Evolutionary conservation across 2,329 filamentous ascomycete species (phyloP).

Genomic region (Byssochlamys sp.): DNA sequence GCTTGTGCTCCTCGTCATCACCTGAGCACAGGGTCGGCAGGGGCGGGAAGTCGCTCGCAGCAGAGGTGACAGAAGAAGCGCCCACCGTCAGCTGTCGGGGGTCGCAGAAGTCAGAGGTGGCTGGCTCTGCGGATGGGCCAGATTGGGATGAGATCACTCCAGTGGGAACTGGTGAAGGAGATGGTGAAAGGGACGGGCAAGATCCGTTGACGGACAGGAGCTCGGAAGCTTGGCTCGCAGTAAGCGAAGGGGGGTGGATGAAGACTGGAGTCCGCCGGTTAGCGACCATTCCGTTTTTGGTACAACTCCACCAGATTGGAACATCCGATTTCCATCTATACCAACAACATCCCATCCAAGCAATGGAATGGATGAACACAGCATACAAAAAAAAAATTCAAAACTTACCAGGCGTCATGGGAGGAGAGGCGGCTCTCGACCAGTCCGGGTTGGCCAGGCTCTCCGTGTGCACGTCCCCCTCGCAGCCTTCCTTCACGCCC

Average conservation of each 20-base stretch:
- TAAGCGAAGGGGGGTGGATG: constrained; percentile 58
- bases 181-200: constrained; percentile 78
- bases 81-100: constrained; percentile 76
- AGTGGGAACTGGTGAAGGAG: constrained; percentile 64
- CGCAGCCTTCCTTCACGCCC: constrained; percentile 60
- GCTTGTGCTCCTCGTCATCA: constrained; percentile 30
- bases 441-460: constrained; percentile 65
- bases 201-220: constrained; percentile 58
- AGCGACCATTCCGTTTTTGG: constrained; percentile 8
- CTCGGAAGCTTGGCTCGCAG: constrained; percentile 54
- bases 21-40: constrained; percentile 42
- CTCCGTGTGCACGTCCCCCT: constrained; percentile 62
- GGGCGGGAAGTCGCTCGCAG: constrained; percentile 54
- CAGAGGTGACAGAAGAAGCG: constrained; percentile 35
- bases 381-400: neutral
- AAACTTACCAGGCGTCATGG: constrained; percentile 79
- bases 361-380: neutral
- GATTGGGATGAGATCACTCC: constrained; percentile 70
- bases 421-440: constrained; percentile 67
- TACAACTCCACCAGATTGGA: constrained; percentile 3
- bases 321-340: neutral
- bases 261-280: constrained; percentile 43
- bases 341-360: neutral
- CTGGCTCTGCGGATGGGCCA: constrained; percentile 50
- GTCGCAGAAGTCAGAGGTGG: constrained; percentile 78